A percentile compares a stretch with the other conserved stretches of the same genome.
Conservation (phyloP, 306 rosid species). For the Trichosanthes cucumerina region DNA sequence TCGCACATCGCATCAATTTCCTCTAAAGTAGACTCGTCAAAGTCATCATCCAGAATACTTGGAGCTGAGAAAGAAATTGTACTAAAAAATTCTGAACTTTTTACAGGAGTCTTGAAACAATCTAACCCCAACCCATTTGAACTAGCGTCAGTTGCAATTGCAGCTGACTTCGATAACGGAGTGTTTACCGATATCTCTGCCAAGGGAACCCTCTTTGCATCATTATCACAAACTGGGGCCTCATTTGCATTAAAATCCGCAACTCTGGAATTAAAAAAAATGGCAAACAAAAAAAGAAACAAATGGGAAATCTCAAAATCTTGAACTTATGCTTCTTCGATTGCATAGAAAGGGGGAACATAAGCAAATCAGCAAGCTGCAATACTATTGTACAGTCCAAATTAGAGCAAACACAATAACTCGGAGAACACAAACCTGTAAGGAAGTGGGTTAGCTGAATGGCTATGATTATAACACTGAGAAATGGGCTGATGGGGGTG, state of each 20-base stretch:
- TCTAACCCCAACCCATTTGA: slow-evolving; percentile 10
- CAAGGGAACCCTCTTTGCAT: slow-evolving; percentile 43
- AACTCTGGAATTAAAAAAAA: slow-evolving; percentile 19
- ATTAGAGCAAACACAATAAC: not conserved
- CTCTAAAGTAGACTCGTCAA: slow-evolving; percentile 55
- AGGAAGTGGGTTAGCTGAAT: slow-evolving; percentile 13
- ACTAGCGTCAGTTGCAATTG: slow-evolving; percentile 4
- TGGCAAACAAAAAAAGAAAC: not conserved
- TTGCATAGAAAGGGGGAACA: not conserved
- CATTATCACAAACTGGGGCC: slow-evolving; percentile 14
- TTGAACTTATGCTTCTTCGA: not conserved
- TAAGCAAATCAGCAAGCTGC: not conserved
- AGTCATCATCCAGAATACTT: slow-evolving; percentile 42
- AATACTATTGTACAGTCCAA: not conserved
- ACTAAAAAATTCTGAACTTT: slow-evolving; percentile 18
- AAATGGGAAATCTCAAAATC: not conserved
- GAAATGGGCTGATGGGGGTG: slow-evolving; percentile 20
- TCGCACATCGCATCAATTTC: slow-evolving; percentile 53
- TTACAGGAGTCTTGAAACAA: slow-evolving; percentile 39
- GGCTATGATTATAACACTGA: not conserved
- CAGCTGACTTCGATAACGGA: slow-evolving; percentile 9
- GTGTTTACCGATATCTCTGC: slow-evolving; percentile 37
- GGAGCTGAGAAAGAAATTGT: slow-evolving; percentile 13
- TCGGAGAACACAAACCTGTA: slow-evolving; percentile 13
- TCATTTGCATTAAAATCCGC: slow-evolving; percentile 16